Conservation (phyloP, 2,329 filamentous ascomycete species). For the Penicillium palitans region DNA sequence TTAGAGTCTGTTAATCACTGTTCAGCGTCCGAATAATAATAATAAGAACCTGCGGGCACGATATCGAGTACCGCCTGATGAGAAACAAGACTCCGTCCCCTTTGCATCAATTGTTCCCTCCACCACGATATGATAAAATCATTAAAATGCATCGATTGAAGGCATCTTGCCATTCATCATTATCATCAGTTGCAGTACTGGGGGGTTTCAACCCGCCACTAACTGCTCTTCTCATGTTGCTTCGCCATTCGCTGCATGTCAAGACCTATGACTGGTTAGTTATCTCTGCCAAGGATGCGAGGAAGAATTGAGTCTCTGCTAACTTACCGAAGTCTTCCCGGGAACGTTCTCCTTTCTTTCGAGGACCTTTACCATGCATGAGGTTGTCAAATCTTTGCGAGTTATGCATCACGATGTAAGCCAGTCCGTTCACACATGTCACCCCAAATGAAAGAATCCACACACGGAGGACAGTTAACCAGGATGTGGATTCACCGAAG, state of each 20-base stretch:
- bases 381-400: conserved; percentile 83
- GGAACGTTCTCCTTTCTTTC: conserved; percentile 78
- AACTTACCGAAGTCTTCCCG: conserved; percentile 85
- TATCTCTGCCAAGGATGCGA: not conserved
- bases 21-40: conserved; percentile 1
- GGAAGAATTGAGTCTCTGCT: conserved; percentile 8
- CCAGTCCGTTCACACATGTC: conserved; percentile 70
- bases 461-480: conserved; percentile 79
- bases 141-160: not conserved
- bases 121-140: not conserved
- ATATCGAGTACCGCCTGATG: not conserved
- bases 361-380: conserved; percentile 85
- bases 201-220: conserved; percentile 31
- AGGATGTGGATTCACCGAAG: conserved; percentile 68
- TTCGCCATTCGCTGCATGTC: conserved; percentile 87
- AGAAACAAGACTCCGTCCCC: not conserved
- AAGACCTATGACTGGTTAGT: conserved; percentile 67
- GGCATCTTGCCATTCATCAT: not conserved
- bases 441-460: conserved; percentile 91
- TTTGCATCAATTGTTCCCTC: not conserved
- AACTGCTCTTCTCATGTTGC: conserved; percentile 85
- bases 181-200: not conserved
- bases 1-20: not conserved
- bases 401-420: conserved; percentile 80
- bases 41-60: not conserved